Conservation (phyloP, 1,284 basidiomycete genomes). For the Trichosporon ovoides region DNA sequence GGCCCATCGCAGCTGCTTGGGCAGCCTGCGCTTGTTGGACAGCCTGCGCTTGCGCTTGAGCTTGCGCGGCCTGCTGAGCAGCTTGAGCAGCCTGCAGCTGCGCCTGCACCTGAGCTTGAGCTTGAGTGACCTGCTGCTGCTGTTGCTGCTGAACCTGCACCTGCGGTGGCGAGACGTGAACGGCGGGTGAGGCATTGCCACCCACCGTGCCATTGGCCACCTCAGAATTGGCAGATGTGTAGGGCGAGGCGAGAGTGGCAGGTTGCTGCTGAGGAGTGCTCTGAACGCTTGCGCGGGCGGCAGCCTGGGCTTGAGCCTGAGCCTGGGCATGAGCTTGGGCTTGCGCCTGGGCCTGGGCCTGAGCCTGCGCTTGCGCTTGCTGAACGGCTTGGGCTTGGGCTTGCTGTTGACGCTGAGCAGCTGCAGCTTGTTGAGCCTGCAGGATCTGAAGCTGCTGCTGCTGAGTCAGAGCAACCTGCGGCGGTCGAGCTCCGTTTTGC, state of each 20-base stretch:
- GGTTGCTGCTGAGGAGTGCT: background rate
- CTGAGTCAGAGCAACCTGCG: background rate
- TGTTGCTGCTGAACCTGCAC: conserved; percentile 12
- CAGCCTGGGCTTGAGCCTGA: conserved; percentile 9
- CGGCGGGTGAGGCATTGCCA: background rate
- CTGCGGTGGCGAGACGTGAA: conserved; percentile 8
- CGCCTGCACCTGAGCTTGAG: conserved; percentile 10
- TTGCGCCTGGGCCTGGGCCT: conserved; percentile 22
- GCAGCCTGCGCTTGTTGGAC: conserved; percentile 11
- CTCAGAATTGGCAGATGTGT: background rate
- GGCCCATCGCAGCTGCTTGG: conserved; percentile 18
- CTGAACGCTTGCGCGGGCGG: background rate
- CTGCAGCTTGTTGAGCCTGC: conserved; percentile 39
- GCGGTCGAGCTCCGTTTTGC: conserved; percentile 11
- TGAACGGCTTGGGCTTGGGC: conserved; percentile 22
- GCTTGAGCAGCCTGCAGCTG: conserved; percentile 8
- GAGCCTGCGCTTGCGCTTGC: conserved; percentile 19
- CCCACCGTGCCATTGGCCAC: background rate
- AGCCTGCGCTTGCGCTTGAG: conserved; percentile 13
- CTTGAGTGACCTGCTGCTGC: conserved; percentile 2
- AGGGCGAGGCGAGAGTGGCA: background rate
- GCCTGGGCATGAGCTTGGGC: conserved; percentile 15
- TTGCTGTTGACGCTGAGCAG: conserved; percentile 18
- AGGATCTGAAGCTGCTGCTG: conserved; percentile 40
- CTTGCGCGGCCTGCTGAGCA: conserved; percentile 14